Evolutionary conservation across 1,284 basidiomycete species (phyloP), one percentile per base, ranked within the genome.

Genomic region (Austroboletus novae-zelandiae): DNA sequence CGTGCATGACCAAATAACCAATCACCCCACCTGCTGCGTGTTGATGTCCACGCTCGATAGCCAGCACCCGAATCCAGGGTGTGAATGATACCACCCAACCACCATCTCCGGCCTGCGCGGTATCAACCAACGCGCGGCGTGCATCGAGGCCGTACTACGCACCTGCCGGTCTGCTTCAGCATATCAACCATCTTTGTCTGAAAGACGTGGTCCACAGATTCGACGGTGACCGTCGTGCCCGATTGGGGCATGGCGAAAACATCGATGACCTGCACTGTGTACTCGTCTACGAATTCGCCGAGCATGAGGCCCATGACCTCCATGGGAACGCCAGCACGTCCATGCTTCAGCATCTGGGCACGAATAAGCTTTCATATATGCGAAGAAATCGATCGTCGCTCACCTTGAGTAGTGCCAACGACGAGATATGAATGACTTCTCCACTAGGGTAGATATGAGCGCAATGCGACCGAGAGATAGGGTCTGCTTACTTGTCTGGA

Each of bases 191-290:
- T 99, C 72, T 90, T 98, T 15, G 87, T 90, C 72, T 99, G 97
- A 74, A 99, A 99, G 32, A 99, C 97, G 59, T 98, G 94, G 72
- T 99, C 97, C 3, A 99, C 97, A 13, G 96, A 97, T 73, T 99
- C 96, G 58, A 99, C 96, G 48, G 93, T 96, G 43, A 99, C 96
- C 0, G 94, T 97, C 15, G 97, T 99, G 58, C 97, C 97, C 17
- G 93, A 95, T 67, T 99, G 97, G 32, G 97, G 97, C 97, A 99
- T 99, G 41, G 97, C 97, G 66, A 99, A 99, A 55, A 99, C 97
- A 67, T 99, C 97, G 66, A 98, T 91, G 48, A 98, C 95, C 68
- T 96, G 88, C 18, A 96, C 91, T 0, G 94, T 98, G 74, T 98
- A 99, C 67, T 99, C 97, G 74, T 99, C 97, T 43, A 99, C 92